These are phyloP conservation scores for Acarospora socialis DNA, from an alignment of 2,329 filamentous ascomycete species.

Conservation along the genomic window DNA sequence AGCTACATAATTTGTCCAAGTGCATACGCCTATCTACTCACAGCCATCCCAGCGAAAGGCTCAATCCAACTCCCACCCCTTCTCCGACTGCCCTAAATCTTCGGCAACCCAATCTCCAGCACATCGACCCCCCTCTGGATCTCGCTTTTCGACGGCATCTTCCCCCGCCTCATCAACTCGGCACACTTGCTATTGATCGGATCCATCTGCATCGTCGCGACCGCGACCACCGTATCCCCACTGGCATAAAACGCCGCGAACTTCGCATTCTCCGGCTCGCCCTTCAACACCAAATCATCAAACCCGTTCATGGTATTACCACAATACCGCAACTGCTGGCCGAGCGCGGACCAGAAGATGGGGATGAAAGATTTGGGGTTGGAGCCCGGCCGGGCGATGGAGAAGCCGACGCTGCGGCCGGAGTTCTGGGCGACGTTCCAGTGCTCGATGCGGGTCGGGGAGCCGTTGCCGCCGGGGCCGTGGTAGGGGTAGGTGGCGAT, in stretches of 20 bases:
- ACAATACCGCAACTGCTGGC: conserved; percentile 81
- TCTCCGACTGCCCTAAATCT: too few species aligned
- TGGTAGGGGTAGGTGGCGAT: conserved; percentile 92
- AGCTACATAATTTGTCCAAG: too few species aligned
- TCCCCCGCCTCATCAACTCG: conserved; percentile 68
- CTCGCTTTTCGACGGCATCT: conserved; percentile 72
- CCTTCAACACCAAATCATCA: conserved; percentile 72
- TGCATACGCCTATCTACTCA: too few species aligned
- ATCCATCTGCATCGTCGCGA: conserved; percentile 82
- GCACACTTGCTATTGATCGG: conserved; percentile 71
- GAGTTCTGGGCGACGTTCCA: conserved; percentile 97
- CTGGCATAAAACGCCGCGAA: conserved; percentile 84
- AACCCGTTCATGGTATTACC: conserved; percentile 72
- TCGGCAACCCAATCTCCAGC: conserved; percentile 21
- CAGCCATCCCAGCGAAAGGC: too few species aligned
- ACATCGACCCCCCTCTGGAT: conserved; percentile 41
- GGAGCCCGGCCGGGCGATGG: conserved; percentile 53
- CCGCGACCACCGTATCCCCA: conserved; percentile 74
- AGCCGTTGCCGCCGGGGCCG: conserved; percentile 68
- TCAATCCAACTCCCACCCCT: too few species aligned
- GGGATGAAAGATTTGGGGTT: conserved; percentile 67
- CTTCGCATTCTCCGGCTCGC: conserved; percentile 60
- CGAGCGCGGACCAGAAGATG: conserved; percentile 91
- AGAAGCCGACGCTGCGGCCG: conserved; percentile 62
- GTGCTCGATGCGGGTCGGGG: conserved; percentile 75